Conservation (phyloP, 345 rosid genomes). For the Lepidium africanum region DNA sequence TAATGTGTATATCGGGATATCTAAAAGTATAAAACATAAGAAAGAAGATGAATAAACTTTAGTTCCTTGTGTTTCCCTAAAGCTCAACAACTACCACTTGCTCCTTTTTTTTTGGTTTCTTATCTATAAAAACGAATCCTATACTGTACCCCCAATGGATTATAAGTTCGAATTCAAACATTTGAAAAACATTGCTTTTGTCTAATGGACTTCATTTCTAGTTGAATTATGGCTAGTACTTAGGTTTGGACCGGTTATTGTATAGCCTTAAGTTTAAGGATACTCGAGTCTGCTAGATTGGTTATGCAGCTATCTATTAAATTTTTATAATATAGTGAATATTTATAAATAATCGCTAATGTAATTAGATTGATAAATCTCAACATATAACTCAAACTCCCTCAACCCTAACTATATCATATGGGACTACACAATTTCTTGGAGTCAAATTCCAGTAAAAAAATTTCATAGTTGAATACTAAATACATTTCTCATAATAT, state of each 20-base stretch:
- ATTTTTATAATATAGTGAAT: too few relatives aligned
- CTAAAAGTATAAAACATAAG: slow-evolving; percentile 19
- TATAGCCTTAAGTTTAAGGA: not conserved
- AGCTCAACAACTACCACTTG: slow-evolving; percentile 22
- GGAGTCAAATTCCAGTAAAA: too few relatives aligned
- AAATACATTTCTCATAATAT: too few relatives aligned
- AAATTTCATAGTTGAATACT: too few relatives aligned
- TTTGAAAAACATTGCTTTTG: not conserved
- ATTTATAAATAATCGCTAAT: too few relatives aligned
- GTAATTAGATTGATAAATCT: too few relatives aligned
- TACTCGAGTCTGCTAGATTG: too few relatives aligned
- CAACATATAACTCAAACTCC: too few relatives aligned
- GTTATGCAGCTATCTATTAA: too few relatives aligned
- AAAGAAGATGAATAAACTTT: not conserved
- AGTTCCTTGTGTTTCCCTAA: slow-evolving; percentile 21
- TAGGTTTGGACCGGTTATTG: not conserved
- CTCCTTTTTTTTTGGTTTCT: not conserved
- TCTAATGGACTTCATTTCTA: not conserved
- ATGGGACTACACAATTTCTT: too few relatives aligned
- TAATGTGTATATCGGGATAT: slow-evolving; percentile 2
- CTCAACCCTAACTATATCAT: too few relatives aligned
- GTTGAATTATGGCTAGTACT: not conserved
- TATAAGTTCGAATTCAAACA: not conserved
- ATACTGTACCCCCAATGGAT: slow-evolving; percentile 3
- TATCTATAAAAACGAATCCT: slow-evolving; percentile 10